A percentile compares a stretch with the other conserved stretches of the same genome.
Conservation (phyloP, 169 alveolate species). For the Eimeria necatrix region DNA sequence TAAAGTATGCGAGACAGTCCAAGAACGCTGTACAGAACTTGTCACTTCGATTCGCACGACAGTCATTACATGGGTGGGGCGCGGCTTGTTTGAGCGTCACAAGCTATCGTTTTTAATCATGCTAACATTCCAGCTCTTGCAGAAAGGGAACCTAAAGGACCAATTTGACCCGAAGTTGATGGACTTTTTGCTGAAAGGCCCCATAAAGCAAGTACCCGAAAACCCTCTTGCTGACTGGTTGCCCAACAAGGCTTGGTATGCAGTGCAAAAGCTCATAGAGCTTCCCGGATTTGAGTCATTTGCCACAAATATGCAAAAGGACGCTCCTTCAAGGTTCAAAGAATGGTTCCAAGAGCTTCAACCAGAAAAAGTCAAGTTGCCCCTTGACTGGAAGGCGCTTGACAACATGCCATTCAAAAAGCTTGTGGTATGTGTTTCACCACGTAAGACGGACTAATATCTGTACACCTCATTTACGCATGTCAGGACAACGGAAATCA, state of each 20-base stretch:
- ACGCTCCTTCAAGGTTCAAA: conserved; percentile 96
- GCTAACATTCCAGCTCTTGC: conserved; percentile 96
- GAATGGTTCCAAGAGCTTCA: conserved; percentile 97
- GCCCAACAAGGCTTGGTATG: conserved; percentile 95
- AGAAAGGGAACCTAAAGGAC: conserved; percentile 93
- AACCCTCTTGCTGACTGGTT: conserved; percentile 97
- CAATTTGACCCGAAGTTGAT: conserved; percentile 92
- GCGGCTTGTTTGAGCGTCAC: conserved; percentile 97
- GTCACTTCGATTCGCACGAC: conserved; percentile 95
- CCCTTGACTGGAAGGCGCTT: conserved; percentile 97
- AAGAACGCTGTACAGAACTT: conserved; percentile 90
- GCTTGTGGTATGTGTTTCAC: conserved; percentile 83
- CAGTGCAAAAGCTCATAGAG: conserved; percentile 94
- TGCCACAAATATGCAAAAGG: conserved; percentile 96
- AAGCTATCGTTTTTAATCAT: conserved; percentile 95
- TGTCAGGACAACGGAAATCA: background rate
- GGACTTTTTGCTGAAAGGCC: conserved; percentile 93
- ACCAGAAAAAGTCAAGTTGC: conserved; percentile 97
- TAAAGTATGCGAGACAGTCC: conserved; percentile 87
- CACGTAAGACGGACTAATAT: no score
- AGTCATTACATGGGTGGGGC: conserved; percentile 96
- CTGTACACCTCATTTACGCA: background rate
- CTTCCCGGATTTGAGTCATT: conserved; percentile 95
- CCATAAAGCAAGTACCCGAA: conserved; percentile 92
- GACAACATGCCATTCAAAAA: conserved; percentile 96